Conservation (phyloP, 139 green algal species). For the Astrephomene gubernaculifera region DNA sequence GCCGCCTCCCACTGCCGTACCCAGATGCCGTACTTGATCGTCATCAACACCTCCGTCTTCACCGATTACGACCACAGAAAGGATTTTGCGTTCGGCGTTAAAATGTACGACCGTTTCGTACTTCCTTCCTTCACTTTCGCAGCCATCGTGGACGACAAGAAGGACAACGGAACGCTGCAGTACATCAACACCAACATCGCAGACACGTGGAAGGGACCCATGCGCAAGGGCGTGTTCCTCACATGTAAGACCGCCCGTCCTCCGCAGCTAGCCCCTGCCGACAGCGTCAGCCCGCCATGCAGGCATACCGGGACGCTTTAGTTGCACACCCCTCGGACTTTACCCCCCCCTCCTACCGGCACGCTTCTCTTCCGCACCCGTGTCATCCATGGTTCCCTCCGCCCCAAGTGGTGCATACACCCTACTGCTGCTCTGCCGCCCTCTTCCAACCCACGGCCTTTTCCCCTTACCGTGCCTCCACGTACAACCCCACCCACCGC, state of each 20-base stretch:
- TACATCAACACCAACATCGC: constrained; percentile 56
- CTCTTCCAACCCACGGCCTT: too few relatives aligned
- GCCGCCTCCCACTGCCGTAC: too few relatives aligned
- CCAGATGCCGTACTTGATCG: constrained; percentile 41
- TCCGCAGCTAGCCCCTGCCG: too few relatives aligned
- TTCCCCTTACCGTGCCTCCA: background rate
- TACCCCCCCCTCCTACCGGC: too few relatives aligned
- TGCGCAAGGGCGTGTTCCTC: constrained; percentile 43
- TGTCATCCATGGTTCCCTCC: too few relatives aligned
- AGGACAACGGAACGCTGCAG: constrained; percentile 45
- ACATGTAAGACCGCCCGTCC: constrained; percentile 43
- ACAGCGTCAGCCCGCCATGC: too few relatives aligned
- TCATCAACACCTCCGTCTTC: constrained; percentile 55
- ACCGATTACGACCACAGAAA: constrained; percentile 33
- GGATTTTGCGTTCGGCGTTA: background rate
- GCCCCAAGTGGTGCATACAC: too few relatives aligned
- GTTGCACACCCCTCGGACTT: too few relatives aligned
- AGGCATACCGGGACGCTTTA: too few relatives aligned
- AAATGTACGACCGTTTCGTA: constrained; percentile 26
- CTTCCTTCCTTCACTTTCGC: constrained; percentile 51
- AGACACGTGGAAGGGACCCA: constrained; percentile 29
- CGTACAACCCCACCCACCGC: too few relatives aligned
- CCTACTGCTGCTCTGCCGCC: too few relatives aligned
- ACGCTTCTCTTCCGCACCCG: too few relatives aligned
- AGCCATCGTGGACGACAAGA: constrained; percentile 52